These are phyloP conservation scores for Croton setiger DNA, from an alignment of 441 rosid species.

Conservation along the genomic window DNA sequence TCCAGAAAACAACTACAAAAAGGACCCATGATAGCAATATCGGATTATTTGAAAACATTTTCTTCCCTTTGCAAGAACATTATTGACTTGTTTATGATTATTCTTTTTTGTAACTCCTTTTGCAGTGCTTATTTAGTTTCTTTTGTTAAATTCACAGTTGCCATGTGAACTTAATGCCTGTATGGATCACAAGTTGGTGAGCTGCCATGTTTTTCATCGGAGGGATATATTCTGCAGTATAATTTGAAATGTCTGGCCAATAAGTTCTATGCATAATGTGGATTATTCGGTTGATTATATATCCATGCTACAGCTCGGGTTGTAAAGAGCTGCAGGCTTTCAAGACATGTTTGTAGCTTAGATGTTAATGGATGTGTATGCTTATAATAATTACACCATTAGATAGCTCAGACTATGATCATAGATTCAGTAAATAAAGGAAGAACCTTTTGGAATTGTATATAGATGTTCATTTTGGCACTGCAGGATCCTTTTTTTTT, in stretches of 20 bases:
- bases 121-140: neutral
- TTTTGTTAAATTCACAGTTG: constrained; percentile 23
- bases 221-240: neutral
- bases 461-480: too few species aligned
- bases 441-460: neutral
- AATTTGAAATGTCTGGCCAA: neutral
- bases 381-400: neutral
- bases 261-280: neutral
- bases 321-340: neutral
- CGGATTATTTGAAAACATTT: neutral
- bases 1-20: too few species aligned
- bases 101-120: neutral
- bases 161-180: constrained; percentile 16
- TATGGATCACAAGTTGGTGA: neutral
- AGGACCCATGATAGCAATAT: neutral
- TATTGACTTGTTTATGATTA: neutral
- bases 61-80: neutral
- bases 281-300: neutral
- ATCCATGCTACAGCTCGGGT: neutral
- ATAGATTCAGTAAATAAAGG: neutral
- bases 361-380: neutral
- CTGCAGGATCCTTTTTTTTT: too few species aligned
- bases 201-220: neutral
- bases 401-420: neutral
- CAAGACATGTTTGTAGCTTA: neutral